phyloP scores from a whole-genome alignment of 257 asterid species.

The Fraxinus cuspidata region DNA sequence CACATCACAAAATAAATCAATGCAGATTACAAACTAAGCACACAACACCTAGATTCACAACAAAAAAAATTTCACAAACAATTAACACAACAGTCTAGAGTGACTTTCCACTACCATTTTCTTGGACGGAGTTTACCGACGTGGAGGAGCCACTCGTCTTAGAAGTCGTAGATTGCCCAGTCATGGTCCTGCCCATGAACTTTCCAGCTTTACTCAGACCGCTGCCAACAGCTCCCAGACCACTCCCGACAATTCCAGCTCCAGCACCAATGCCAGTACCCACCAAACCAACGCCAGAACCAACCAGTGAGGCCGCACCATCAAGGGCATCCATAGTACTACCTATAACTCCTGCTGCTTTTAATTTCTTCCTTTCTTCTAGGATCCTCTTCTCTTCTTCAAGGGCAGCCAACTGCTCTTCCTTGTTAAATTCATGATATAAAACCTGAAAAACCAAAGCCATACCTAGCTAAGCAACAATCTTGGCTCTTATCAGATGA shows the following conservation, averaged over 20 bases:
- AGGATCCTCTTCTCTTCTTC: constrained; percentile 66
- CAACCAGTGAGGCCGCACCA: constrained; percentile 59
- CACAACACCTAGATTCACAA: neutral
- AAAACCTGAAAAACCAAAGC: constrained; percentile 35
- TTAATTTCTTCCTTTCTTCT: constrained; percentile 83
- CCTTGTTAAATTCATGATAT: constrained; percentile 51
- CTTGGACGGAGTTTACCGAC: constrained; percentile 49
- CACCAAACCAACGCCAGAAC: constrained; percentile 44
- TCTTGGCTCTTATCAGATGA: neutral
- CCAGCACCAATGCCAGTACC: constrained; percentile 32
- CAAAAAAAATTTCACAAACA: neutral
- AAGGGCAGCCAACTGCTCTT: constrained; percentile 50
- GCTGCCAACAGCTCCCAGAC: constrained; percentile 27
- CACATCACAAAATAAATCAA: too few species aligned
- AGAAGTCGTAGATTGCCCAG: constrained; percentile 47
- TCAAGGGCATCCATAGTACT: constrained; percentile 98
- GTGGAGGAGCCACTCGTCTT: constrained; percentile 59
- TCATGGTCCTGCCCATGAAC: constrained; percentile 68
- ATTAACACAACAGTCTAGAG: constrained; percentile 12
- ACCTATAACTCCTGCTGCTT: constrained; percentile 83
- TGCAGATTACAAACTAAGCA: neutral
- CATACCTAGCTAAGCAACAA: neutral
- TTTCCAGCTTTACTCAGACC: constrained; percentile 59
- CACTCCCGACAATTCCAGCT: constrained; percentile 54
- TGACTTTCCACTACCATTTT: constrained; percentile 69